Base-by-base conservation (phyloP, 192 early-diverging fungal genomes). In the Umbelopsis vinacea region DNA sequence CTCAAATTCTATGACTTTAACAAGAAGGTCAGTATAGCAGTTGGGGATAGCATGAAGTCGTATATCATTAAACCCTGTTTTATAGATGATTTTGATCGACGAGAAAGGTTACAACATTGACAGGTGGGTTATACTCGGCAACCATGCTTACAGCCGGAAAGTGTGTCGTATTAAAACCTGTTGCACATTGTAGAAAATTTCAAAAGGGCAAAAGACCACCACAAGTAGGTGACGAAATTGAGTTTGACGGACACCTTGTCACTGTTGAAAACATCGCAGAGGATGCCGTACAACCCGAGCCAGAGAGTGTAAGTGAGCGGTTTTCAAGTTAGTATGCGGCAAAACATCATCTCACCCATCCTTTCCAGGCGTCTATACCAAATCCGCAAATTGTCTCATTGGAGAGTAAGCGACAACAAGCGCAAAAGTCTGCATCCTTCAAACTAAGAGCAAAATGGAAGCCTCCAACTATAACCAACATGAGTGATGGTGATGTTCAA, bases 241-340 rank as follows among this genome's bases (percentile, higher is more conserved):
- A 86, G 26, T 84, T 86, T 78, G 85, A 86, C 43, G 70, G 68
- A 45, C 82, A 83, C 38, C 23, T 86, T 53, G 73, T 84, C 7
- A 84, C 82, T 26, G 63, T 86, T 10, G 85, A 86, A 46, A 46
- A 74, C 15, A 26, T 82, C 15, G 8, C 57, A 0, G 12, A 63
- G 7, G 57, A 7, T 3, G 15, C 15, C 52, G 71, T 69, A n/a
- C 23, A 57, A 4, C 2, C 60, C 8, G 46, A 33, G 38, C 7
- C 55, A 35, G 45, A 46, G n/a, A 52, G 46, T 40, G n/a, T 66
- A 4, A 52, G 10, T 23, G 24, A 26, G 26, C 45, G 29, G 17
- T 23, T 63, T 63, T 19, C 26, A 37, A 19, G 35, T 17, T 26
- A 43, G 6, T 43, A 43, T 43, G 40, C 40, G 5, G 40, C 12